Conservation (phyloP, 2,329 filamentous ascomycete genomes). For the Alternaria postmessia region DNA sequence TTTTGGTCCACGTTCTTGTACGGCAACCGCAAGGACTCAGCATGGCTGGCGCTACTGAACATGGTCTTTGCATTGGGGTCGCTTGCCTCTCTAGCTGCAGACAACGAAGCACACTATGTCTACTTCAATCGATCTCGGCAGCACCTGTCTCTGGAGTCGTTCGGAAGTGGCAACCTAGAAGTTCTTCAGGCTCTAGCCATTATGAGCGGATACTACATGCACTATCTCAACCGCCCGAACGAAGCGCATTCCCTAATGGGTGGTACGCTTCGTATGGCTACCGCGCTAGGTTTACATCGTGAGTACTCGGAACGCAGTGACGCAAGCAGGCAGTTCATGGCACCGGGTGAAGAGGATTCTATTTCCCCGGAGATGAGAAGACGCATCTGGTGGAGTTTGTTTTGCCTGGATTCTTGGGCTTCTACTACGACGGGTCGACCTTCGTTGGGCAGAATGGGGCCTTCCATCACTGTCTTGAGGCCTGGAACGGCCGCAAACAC, state of each 20-base stretch:
- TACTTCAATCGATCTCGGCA: conserved; percentile 75
- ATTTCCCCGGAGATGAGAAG: conserved; percentile 52
- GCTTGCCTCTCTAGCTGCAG: conserved; percentile 69
- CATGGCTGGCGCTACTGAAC: conserved; percentile 77
- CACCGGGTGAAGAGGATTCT: conserved; percentile 41
- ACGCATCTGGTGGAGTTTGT: conserved; percentile 57
- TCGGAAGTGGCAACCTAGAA: conserved; percentile 76
- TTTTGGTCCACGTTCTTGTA: conserved; percentile 72
- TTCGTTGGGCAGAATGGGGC: conserved; percentile 49
- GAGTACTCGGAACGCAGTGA: conserved; percentile 60
- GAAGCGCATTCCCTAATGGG: conserved; percentile 78
- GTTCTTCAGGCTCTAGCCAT: conserved; percentile 75
- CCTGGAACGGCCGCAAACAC: conserved; percentile 45
- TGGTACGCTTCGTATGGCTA: conserved; percentile 76
- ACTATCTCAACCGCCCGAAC: conserved; percentile 79
- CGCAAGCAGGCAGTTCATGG: conserved; percentile 24
- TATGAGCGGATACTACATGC: conserved; percentile 78
- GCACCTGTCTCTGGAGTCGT: conserved; percentile 70
- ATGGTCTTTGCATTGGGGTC: conserved; percentile 80
- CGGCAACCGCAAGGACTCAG: conserved; percentile 69
- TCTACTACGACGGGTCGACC: conserved; percentile 55
- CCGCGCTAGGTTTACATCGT: conserved; percentile 74
- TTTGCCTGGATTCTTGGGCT: conserved; percentile 56
- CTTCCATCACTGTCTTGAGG: conserved; percentile 50
- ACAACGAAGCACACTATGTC: conserved; percentile 71